phyloP scores from a whole-genome alignment of 1,284 basidiomycete species.

The Bondarzewia mesenterica region DNA sequence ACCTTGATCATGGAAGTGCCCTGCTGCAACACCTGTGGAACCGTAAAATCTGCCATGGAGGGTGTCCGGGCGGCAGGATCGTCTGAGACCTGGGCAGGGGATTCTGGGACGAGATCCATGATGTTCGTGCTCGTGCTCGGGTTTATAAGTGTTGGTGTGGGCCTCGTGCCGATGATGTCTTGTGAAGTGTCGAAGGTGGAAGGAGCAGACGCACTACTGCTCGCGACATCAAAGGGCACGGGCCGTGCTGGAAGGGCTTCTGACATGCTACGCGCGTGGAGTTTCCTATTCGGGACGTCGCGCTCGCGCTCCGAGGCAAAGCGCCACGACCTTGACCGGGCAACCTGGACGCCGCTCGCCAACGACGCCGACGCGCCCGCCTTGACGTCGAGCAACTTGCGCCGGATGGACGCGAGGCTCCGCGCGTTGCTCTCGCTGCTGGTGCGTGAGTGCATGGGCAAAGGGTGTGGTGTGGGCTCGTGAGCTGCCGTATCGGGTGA shows the following conservation, averaged over 20 bases:
- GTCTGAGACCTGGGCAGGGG: not conserved
- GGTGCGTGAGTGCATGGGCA: not conserved
- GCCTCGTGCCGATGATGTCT: too few relatives aligned
- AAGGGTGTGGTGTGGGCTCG: too few relatives aligned
- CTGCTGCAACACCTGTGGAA: constrained; percentile 45
- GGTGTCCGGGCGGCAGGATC: constrained; percentile 13
- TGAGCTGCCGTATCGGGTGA: too few relatives aligned
- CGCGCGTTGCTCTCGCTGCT: not conserved
- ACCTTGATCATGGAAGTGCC: constrained; percentile 84
- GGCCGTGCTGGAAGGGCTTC: constrained; percentile 1
- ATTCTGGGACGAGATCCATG: not conserved
- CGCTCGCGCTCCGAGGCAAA: not conserved
- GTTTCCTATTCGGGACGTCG: constrained; percentile 11
- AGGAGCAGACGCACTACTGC: not conserved
- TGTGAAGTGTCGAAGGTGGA: not conserved
- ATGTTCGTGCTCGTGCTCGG: constrained; percentile 19
- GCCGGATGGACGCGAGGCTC: not conserved
- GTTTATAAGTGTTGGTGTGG: too few relatives aligned
- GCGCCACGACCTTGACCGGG: not conserved
- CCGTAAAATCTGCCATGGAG: constrained; percentile 27
- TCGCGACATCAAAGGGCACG: not conserved
- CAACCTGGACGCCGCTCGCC: not conserved
- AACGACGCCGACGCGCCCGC: not conserved
- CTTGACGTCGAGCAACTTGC: not conserved
- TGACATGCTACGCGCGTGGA: constrained; percentile 9